A percentile compares a stretch with the other conserved stretches of the same genome.
phyloP scores from a whole-genome alignment of 2,329 filamentous ascomycete genomes.

The Fusarium dimerum region DNA sequence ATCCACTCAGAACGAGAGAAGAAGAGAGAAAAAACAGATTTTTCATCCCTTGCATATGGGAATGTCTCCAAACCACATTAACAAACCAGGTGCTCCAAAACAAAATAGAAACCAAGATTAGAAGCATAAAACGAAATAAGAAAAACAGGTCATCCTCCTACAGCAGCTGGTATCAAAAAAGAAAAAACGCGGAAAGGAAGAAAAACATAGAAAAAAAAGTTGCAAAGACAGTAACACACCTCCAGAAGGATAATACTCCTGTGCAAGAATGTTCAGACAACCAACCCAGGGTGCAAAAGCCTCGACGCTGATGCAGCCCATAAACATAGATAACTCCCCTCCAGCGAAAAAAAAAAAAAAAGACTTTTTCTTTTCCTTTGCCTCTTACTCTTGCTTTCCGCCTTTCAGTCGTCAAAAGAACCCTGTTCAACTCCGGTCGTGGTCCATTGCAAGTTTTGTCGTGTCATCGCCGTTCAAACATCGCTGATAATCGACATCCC shows the following conservation, averaged over 20 bases:
- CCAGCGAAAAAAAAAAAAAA: conserved; percentile 11
- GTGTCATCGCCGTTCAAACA: neutral
- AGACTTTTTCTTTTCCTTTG: conserved; percentile 23
- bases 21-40: conserved; percentile 11
- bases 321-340: no score
- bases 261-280: conserved; percentile 25
- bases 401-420: no score
- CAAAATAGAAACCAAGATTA: conserved; percentile 17
- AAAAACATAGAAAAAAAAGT: no score
- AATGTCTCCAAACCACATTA: conserved; percentile 1
- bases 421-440: no score
- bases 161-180: no score
- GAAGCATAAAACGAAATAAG: conserved; percentile 10
- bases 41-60: conserved; percentile 21
- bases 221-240: no score
- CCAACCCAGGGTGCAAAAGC: conserved; percentile 19
- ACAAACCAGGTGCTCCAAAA: conserved; percentile 13
- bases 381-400: neutral
- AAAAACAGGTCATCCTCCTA: conserved; percentile 5
- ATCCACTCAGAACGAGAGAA: conserved; percentile 1
- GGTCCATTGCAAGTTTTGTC: conserved; percentile 14
- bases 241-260: conserved; percentile 11
- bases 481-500: no score
- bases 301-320: no score
- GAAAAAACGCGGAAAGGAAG: no score